phyloP scores from a whole-genome alignment of 164 flowering plant genomes.

The Chimonanthus salicifolius region DNA sequence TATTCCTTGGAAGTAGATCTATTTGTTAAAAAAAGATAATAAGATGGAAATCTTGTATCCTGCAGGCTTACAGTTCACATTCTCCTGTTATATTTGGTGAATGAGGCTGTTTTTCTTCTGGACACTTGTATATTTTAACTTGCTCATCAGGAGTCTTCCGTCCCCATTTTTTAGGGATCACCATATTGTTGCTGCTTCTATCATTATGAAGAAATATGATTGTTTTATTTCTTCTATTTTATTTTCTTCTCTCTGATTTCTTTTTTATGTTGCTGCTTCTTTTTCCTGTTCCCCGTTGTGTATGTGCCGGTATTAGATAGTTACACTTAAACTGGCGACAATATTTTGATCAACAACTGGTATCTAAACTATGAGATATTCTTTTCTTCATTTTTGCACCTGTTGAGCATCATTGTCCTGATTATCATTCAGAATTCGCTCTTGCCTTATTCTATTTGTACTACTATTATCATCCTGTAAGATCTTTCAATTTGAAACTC shows the following conservation, averaged over 20 bases:
- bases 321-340: slow-evolving; percentile 17
- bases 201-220: background rate
- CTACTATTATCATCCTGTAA: slow-evolving; percentile 39
- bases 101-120: background rate
- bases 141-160: background rate
- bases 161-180: too few species aligned
- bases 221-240: background rate
- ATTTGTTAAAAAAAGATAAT: too few species aligned
- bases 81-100: background rate
- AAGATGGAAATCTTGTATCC: background rate
- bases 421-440: slow-evolving; percentile 40
- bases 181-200: background rate
- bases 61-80: too few species aligned
- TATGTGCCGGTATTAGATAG: slow-evolving; percentile 17
- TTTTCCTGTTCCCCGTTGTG: slow-evolving; percentile 7
- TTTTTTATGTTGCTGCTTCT: slow-evolving; percentile 15
- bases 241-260: slow-evolving; percentile 1
- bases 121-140: background rate
- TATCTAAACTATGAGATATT: slow-evolving; percentile 28
- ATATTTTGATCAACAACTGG: slow-evolving; percentile 27
- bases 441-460: slow-evolving; percentile 35
- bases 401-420: slow-evolving; percentile 44
- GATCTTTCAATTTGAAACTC: slow-evolving; percentile 39
- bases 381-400: slow-evolving; percentile 41
- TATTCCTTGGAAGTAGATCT: background rate